Conservation (phyloP, 257 asterid species). For the Hygrophila difformis region DNA sequence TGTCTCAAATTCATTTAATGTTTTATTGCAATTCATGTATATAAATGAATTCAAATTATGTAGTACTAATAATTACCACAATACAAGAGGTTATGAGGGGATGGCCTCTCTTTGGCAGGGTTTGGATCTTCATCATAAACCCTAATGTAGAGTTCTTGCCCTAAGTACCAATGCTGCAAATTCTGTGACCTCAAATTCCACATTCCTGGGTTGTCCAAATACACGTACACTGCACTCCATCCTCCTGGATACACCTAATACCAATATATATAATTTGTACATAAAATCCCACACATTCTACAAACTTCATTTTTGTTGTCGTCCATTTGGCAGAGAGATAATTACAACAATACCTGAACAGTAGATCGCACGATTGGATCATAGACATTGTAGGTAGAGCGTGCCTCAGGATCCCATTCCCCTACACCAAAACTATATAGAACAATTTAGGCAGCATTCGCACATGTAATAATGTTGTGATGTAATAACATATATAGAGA, state of each 20-base stretch:
- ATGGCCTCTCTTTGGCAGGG: conserved; percentile 40
- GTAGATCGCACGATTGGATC: conserved; percentile 62
- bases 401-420: conserved; percentile 34
- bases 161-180: conserved; percentile 44
- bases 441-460: neutral
- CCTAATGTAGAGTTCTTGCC: conserved; percentile 71
- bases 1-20: too few species aligned
- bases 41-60: too few species aligned
- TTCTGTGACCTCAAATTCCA: conserved; percentile 78
- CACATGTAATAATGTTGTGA: too few species aligned
- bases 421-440: conserved; percentile 13
- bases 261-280: too few species aligned
- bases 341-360: conserved; percentile 49
- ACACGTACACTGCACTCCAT: conserved; percentile 63
- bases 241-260: conserved; percentile 66
- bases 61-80: conserved; percentile 33
- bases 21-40: too few species aligned
- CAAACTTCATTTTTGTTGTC: too few species aligned
- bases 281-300: too few species aligned
- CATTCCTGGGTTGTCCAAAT: conserved; percentile 76
- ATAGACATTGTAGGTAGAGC: conserved; percentile 28
- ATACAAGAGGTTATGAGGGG: conserved; percentile 43
- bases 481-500: too few species aligned
- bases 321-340: too few species aligned
- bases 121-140: conserved; percentile 53